These are phyloP conservation scores for Parietaria judaica DNA, from an alignment of 306 rosid species.

Conservation along the genomic window DNA sequence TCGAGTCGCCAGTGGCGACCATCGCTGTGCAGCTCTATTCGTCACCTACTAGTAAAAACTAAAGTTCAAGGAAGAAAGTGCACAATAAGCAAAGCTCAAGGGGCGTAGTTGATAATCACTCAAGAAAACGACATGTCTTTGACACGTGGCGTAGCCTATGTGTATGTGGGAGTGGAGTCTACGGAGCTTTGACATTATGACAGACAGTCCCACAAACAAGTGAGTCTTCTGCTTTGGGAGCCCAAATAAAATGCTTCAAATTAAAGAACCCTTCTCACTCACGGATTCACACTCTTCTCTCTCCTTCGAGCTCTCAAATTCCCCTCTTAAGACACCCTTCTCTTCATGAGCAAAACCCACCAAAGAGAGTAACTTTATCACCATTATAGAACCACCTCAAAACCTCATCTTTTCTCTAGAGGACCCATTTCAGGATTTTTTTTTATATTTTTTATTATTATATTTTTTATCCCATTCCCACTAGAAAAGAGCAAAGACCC, in stretches of 20 bases:
- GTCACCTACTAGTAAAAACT: too few species aligned
- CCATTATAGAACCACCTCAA: background rate
- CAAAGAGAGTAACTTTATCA: slow-evolving; percentile 7
- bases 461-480: slow-evolving; percentile 13
- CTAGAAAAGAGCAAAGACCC: slow-evolving; percentile 14
- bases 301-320: background rate
- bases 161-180: background rate
- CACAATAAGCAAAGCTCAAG: too few species aligned
- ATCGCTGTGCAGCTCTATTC: too few species aligned
- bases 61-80: too few species aligned
- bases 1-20: too few species aligned
- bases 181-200: slow-evolving; percentile 11
- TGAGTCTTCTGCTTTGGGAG: background rate
- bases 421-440: too few species aligned
- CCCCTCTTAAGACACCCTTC: too few species aligned
- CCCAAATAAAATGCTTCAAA: background rate
- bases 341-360: slow-evolving; percentile 12
- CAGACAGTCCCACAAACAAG: slow-evolving; percentile 2
- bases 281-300: background rate
- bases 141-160: slow-evolving; percentile 9
- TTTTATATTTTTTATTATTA: background rate
- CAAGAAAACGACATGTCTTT: background rate
- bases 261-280: background rate
- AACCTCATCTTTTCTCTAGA: slow-evolving; percentile 3
- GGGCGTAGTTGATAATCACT: too few species aligned